Evolutionary conservation across 805 yeast genomes (phyloP), one percentile per base, ranked within the genome.

Genomic region (Saturnispora serradocipensis): DNA sequence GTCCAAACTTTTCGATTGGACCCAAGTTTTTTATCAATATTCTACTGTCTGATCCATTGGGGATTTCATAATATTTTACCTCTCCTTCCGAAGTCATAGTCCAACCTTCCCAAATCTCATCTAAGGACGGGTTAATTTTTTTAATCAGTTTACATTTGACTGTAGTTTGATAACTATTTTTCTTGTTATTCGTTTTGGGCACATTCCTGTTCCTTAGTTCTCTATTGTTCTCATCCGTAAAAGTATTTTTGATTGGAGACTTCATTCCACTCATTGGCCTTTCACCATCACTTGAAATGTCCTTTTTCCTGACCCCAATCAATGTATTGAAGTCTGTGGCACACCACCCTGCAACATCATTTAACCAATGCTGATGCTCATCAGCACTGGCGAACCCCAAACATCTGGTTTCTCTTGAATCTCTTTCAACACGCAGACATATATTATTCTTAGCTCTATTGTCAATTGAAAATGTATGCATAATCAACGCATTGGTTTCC

Each of bases 401-500:
- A 68, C 97, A 88, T 70, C 96, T 78, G 38, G 87, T 86, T 67
- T 88, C 97, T 60, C 95, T 77, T 2, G 91, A 88, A 67, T 88
- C 97, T 76, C 97, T 84, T 67, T 88, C 97, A 39, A 86, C 95
- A 66, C 96, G 78, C 51, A 88, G 67, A 65, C 97, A 88, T 40
- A 88, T 88, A 58, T 79, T 83, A 52, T 80, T 84, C 60, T 86
- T 85, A 9, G 95, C 88, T 52, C 82, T 73, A 61, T 84, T 85
- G 54, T 82, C 86, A 45, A 83, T 78, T 43, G 78, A 78, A 60
- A 80, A 83, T 0, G 93, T 83, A 60, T 88, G 96, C 69, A 86
- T 69, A 6, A 84, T 80, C 48, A 86, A 65, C 8, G 80, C 76
- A 5, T 74, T 74, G 3, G 74, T 70, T 52, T 79, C 83, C 25